Evolutionary conservation across 2,329 filamentous ascomycete species (phyloP), one percentile per base, ranked within the genome.

Genomic region (Hypoxylon sp.): DNA sequence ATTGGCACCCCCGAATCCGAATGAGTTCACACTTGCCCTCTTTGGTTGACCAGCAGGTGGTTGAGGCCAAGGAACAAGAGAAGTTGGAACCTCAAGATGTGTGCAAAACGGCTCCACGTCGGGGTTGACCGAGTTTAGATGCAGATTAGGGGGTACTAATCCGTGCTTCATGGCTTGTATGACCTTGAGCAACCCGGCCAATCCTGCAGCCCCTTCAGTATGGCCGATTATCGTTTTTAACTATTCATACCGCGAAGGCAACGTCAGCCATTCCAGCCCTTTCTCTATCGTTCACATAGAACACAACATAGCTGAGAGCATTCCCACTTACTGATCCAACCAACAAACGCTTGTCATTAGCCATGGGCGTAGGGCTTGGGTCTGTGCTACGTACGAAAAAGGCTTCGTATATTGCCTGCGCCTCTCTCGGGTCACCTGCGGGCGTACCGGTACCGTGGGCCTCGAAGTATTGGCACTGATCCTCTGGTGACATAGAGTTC

Each of bases 191-290:
- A 87, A 57, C 6, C 83, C 83, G 0, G 85, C 84, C 14, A 87
- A 72, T 0, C 85, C 85, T 2, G 84, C 83, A 0, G 82, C 80
- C 8, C 83, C 83, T 72, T 87, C 85, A 0, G 82, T 82, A 68
- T 87, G 85, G 17, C 85, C 85, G 33, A 84, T 78, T 2, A 83
- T 76, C 0, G 82, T 83, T 75, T 83, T 84, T 60, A 83, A 71
- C 0, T 81, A 83, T 2, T 81, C 82, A 70, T 3, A 5, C 29
- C 29, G 29, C 2, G 29, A 31, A 31, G 29, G 29, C 17, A 44
- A 3, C 6, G 17, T 44, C 22, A 44, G 39, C 39, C 39, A 19
- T 22, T 44, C 5, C 39, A 11, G 1, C 4, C 5, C 17, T 44
- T 11, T 19, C 39, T 44, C 39, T 44, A 22, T 10, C 8, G 5